These are phyloP conservation scores for Pseudogymnoascus sp. DNA, from an alignment of 2,329 filamentous ascomycete genomes.

Conservation along the genomic window DNA sequence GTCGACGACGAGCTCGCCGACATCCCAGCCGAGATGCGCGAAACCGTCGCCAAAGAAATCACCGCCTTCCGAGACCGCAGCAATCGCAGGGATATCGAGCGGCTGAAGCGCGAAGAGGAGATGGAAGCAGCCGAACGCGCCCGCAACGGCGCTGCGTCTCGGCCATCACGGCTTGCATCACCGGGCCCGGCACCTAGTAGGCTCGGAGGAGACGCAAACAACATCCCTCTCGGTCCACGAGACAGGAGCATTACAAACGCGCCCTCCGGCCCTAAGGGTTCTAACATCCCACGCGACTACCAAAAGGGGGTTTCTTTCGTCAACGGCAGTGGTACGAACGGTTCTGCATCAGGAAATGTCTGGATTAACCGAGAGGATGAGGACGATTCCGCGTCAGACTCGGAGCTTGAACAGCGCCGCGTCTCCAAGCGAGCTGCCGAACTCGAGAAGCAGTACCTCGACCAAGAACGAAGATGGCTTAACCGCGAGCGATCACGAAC, in stretches of 20 bases:
- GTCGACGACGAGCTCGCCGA: slow-evolving; percentile 91
- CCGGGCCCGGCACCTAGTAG: slow-evolving; percentile 49
- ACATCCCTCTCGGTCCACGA: slow-evolving; percentile 68
- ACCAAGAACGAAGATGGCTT: slow-evolving; percentile 83
- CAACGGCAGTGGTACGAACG: slow-evolving; percentile 65
- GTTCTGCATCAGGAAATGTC: slow-evolving; percentile 36
- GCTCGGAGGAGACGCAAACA: slow-evolving; percentile 61
- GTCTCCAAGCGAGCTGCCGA: slow-evolving; percentile 66
- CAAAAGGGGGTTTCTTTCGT: slow-evolving; percentile 77
- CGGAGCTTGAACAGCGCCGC: slow-evolving; percentile 70
- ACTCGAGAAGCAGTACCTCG: slow-evolving; percentile 70
- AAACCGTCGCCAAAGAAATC: slow-evolving; percentile 90
- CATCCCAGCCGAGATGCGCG: slow-evolving; percentile 92
- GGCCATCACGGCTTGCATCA: slow-evolving; percentile 63
- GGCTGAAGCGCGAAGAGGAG: slow-evolving; percentile 82
- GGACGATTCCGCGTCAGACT: slow-evolving; percentile 79
- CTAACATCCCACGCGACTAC: slow-evolving; percentile 61
- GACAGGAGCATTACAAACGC: slow-evolving; percentile 63
- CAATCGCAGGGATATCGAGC: slow-evolving; percentile 79
- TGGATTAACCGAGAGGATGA: slow-evolving; percentile 67
- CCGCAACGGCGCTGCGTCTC: slow-evolving; percentile 54
- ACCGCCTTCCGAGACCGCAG: slow-evolving; percentile 89
- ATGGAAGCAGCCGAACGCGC: slow-evolving; percentile 79
- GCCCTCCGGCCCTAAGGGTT: slow-evolving; percentile 62
- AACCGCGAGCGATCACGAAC: slow-evolving; percentile 80